Evolutionary conservation across 306 rosid genomes (phyloP).

Genomic region (Abrus precatorius): DNA sequence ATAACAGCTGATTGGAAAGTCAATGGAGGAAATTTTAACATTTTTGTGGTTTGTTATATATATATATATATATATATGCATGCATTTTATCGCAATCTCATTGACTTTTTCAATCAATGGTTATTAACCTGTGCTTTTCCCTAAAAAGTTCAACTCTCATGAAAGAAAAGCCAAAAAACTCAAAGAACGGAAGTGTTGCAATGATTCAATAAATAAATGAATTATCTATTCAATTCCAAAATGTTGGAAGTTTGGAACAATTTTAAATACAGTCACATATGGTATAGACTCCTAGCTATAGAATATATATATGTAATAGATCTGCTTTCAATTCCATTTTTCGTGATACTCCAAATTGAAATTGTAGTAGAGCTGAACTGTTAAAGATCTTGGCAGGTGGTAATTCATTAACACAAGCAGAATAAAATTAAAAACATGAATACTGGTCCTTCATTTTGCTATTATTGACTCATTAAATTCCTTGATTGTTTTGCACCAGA

Average conservation of each 20-base stretch:
- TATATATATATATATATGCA: not conserved
- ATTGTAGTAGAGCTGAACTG: not conserved
- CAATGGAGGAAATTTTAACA: not conserved
- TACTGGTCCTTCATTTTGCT: not conserved
- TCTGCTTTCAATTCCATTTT: slow-evolving; percentile 23
- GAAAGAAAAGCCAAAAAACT: not conserved
- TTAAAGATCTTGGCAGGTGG: slow-evolving; percentile 15
- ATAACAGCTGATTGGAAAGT: not conserved
- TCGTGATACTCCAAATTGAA: not conserved
- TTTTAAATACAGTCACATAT: not conserved
- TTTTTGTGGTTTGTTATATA: not conserved
- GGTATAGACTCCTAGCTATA: not conserved
- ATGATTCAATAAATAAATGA: not conserved
- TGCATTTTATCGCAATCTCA: not conserved
- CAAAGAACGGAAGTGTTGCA: not conserved
- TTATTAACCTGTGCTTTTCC: not conserved
- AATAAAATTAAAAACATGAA: not conserved
- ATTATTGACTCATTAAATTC: not conserved
- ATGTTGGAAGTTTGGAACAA: slow-evolving; percentile 6
- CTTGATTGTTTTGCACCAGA: not conserved
- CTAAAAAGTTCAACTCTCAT: no score
- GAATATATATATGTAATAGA: not conserved
- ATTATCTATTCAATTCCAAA: slow-evolving; percentile 4
- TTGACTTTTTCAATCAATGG: not conserved
- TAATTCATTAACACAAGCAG: not conserved